A percentile compares a stretch with the other conserved stretches of the same genome.
Conservation (phyloP, 2,329 filamentous ascomycete species). For the Nannizziopsis barbatae region DNA sequence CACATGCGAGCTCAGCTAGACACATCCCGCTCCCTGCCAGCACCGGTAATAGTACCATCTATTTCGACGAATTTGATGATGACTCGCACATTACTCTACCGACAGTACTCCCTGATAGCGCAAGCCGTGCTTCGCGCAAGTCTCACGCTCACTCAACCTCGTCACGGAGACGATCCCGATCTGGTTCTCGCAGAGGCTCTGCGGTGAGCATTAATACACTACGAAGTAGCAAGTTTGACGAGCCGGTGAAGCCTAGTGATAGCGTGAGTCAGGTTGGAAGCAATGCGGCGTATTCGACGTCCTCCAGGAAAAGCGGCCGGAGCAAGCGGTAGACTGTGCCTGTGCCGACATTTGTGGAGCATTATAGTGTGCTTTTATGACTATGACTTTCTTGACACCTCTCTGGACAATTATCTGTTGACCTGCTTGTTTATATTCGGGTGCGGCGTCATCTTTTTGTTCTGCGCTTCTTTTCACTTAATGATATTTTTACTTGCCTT, state of each 20-base stretch:
- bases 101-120: constrained; percentile 15
- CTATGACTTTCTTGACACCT: too few relatives aligned
- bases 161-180: constrained; percentile 8
- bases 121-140: constrained; percentile 22
- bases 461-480: too few relatives aligned
- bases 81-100: constrained; percentile 55
- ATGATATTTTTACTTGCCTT: too few relatives aligned
- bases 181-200: constrained; percentile 8
- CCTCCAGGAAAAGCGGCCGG: constrained; percentile 14
- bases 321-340: constrained; percentile 4
- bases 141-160: constrained; percentile 13
- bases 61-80: constrained; percentile 23
- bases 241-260: constrained; percentile 30
- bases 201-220: constrained; percentile 3
- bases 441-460: too few relatives aligned
- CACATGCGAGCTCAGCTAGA: constrained; percentile 15
- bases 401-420: too few relatives aligned
- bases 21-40: constrained; percentile 27
- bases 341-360: neutral
- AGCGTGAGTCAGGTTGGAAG: constrained; percentile 31
- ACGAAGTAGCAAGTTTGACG: constrained; percentile 27
- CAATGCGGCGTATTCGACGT: constrained; percentile 12
- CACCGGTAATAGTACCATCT: constrained; percentile 22
- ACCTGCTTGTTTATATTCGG: too few relatives aligned
- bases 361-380: neutral